Base-by-base conservation (phyloP, 768 basidiomycete species). In the Chlorophyllum brunneum region DNA sequence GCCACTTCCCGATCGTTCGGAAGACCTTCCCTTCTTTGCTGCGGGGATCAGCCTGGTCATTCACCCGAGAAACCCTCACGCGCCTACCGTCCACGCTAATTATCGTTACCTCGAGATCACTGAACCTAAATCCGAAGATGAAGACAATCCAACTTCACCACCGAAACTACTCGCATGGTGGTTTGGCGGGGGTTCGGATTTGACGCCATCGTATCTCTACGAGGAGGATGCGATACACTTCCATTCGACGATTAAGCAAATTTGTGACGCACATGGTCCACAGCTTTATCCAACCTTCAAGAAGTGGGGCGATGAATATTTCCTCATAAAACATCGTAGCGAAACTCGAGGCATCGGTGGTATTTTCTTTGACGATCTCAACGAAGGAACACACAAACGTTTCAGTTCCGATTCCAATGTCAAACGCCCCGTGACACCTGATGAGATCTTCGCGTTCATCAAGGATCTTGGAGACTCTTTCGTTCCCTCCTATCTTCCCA, bases 221-320 rank as follows among this genome's bases (percentile, higher is more conserved):
- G 83, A 85, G 51, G 88, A 88, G 51, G 97, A 98, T 65, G 92
- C 83, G 9, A 63, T 67, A 18, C 92, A 94, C 65, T 99, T 98
- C 72, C 97, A 99, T 72, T 56, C 63, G 15, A 85, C 85, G 2
- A 67, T 95, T 58, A 86, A 90, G 64, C 65, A 64, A 7, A 89
- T 88, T 1, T 95, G 92, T 66, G 86, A 88, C 58, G 66, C 72
- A 22, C 85, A 93, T 63, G 83, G 88, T 33, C 56, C 73, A 2
- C 70, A 72, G 23, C 74, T 95, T 47, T 90, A 92, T 72, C 77
- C 80, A 2, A 71, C 76, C 2, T 92, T 94, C 79, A 98, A 98
- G 66, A 79, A 80, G 58, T 98, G 94, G 92, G 98, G 95, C 72
- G 97, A 99, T 69, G 86, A 95, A 65, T 99, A 99, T 72, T 99